Evolutionary conservation across 139 green algal genomes (phyloP).

Genomic region (Closterium sp.): DNA sequence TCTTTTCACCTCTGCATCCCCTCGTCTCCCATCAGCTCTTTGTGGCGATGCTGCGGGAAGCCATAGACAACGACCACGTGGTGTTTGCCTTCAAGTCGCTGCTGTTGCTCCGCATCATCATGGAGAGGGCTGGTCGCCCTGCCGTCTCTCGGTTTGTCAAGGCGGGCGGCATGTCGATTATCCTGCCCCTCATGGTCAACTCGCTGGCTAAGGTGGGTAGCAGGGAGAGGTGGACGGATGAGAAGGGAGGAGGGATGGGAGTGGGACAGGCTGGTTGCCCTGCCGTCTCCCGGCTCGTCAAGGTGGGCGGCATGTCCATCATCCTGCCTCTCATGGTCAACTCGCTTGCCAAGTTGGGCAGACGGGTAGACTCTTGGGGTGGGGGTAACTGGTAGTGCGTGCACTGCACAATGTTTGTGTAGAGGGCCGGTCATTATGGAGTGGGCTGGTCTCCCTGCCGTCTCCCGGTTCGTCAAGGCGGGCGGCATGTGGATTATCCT

Average conservation of each 20-base stretch:
- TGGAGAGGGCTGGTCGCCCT: conserved; percentile 15
- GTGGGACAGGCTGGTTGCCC: not conserved
- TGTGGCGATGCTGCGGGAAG: conserved; percentile 33
- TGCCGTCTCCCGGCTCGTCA: not conserved
- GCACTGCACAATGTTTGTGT: too few species aligned
- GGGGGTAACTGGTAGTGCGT: too few species aligned
- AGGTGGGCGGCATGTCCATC: conserved; percentile 19
- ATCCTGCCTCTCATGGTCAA: conserved; percentile 34
- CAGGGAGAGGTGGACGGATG: too few species aligned
- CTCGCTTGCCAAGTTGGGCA: conserved; percentile 23
- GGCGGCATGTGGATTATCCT: conserved; percentile 23
- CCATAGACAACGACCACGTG: conserved; percentile 32
- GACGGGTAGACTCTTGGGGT: too few species aligned
- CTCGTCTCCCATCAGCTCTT: conserved; percentile 3
- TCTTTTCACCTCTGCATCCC: too few species aligned
- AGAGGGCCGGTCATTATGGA: too few species aligned
- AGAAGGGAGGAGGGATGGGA: not conserved
- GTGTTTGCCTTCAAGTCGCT: conserved; percentile 37
- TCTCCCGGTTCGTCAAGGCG: conserved; percentile 9
- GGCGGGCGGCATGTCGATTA: conserved; percentile 19
- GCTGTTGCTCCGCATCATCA: conserved; percentile 13
- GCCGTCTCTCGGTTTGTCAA: conserved; percentile 19
- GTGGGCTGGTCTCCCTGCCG: too few species aligned
- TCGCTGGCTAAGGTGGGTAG: conserved; percentile 28
- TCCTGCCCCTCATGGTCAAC: conserved; percentile 31